Percentiles rank a stretch among this genome's conserved stretches.
Evolutionary conservation across 306 rosid genomes (phyloP).

Genomic region (Cucurbita moschata): DNA sequence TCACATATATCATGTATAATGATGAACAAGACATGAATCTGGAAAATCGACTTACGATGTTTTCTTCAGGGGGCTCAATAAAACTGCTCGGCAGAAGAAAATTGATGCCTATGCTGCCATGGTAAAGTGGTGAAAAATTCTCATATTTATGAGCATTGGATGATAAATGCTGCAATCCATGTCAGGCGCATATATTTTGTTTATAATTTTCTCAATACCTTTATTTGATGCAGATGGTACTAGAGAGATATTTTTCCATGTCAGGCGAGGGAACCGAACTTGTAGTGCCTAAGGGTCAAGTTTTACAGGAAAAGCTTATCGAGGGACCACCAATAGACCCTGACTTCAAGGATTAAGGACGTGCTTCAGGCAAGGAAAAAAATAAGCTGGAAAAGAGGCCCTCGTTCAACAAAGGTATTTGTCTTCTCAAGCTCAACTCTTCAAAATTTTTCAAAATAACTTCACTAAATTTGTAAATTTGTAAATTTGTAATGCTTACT

Average conservation of each 20-base stretch:
- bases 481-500: too few relatives aligned
- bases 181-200: neutral
- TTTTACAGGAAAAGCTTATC: slow-evolving; percentile 39
- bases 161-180: neutral
- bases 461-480: too few relatives aligned
- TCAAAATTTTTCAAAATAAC: too few relatives aligned
- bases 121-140: slow-evolving; percentile 14
- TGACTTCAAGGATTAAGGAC: slow-evolving; percentile 30
- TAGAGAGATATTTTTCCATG: slow-evolving; percentile 65
- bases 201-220: neutral
- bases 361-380: neutral
- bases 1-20: neutral
- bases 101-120: slow-evolving; percentile 40
- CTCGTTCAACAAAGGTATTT: neutral
- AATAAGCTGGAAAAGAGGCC: neutral
- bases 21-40: neutral
- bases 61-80: slow-evolving; percentile 26
- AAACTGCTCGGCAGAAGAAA: slow-evolving; percentile 21
- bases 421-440: neutral
- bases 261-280: slow-evolving; percentile 62
- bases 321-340: slow-evolving; percentile 49
- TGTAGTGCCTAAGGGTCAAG: slow-evolving; percentile 51
- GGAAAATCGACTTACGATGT: neutral
- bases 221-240: slow-evolving; percentile 41
- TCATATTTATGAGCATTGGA: neutral